Base-by-base conservation (phyloP, 768 basidiomycete species). In the Kwoniella pini region DNA sequence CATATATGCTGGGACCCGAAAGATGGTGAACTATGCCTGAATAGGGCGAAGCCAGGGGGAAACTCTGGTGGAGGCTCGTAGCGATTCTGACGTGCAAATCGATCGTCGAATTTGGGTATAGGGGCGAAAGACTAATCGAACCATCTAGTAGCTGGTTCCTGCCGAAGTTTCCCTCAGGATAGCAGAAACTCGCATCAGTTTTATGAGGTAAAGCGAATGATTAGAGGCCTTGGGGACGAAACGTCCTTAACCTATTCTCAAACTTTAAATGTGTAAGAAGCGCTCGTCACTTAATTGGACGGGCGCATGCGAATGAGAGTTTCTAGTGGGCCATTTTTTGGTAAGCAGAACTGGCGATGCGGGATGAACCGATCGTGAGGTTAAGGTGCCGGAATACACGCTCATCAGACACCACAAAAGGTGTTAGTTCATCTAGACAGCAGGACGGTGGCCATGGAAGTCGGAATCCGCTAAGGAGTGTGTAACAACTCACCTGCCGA, bases 21-120 rank as follows among this genome's bases (percentile, higher is more conserved):
- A 87, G 86, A 88, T 88, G 86, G 86, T 88, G 87, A 88, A 88
- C 86, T 88, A 88, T 88, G 86, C 83, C 82, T 87, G 87, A 86
- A 85, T 86, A 88, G 86, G 87, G 87, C 83, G 86, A 88, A 89
- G 88, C 87, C 88, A 89, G 88, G 87, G 88, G n/a, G 87, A 89
- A 89, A 90, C 88, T 88, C 88, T 89, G 88, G 87, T 89, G 88
- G 88, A 89, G 87, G 88, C 86, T 88, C 85, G 86, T 87, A 90
- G 88, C 87, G 85, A 87, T 90, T 89, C 88, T 90, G 88, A 89
- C 87, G 86, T 90, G 88, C 88, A 90, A 89, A 89, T 89, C 87
- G 86, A 88, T 89, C 86, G 88, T 89, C 86, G 82, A 88, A 89
- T 87, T 88, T 88, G 88, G 87, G 88, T 88, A 89, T 89, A 89